These are phyloP conservation scores for Suhomyces xylopsoci DNA, from an alignment of 805 yeast genomes.

Conservation along the genomic window DNA sequence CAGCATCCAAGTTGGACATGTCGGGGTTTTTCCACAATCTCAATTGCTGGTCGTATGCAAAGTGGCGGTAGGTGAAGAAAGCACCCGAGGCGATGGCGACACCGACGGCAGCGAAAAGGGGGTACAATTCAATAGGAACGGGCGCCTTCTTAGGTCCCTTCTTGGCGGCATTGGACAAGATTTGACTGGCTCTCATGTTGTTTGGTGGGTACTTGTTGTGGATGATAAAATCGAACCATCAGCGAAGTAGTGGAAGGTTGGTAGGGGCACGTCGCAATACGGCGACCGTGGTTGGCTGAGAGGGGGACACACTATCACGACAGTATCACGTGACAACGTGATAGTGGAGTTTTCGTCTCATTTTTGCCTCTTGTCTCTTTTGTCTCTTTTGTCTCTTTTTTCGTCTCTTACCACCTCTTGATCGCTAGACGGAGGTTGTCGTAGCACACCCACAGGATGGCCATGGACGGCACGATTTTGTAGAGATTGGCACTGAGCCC, in stretches of 20 bases:
- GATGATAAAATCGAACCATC: constrained; percentile 1
- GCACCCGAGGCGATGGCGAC: constrained; percentile 38
- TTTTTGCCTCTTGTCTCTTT: too few species aligned
- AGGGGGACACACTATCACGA: neutral
- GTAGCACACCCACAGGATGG: constrained; percentile 87
- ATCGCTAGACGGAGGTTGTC: constrained; percentile 60
- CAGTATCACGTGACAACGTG: too few species aligned
- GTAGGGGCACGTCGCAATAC: neutral
- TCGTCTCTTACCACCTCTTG: constrained; percentile 26
- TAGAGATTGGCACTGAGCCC: constrained; percentile 78
- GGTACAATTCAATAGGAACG: constrained; percentile 45
- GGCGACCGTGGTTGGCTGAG: constrained; percentile 10
- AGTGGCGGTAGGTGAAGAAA: constrained; percentile 47
- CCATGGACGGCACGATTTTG: constrained; percentile 94
- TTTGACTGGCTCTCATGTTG: constrained; percentile 39
- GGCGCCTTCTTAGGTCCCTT: constrained; percentile 14
- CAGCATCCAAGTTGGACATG: constrained; percentile 41
- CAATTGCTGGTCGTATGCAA: constrained; percentile 43
- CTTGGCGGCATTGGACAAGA: constrained; percentile 41
- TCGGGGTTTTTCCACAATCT: constrained; percentile 47
- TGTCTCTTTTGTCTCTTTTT: too few species aligned
- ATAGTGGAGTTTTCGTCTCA: too few species aligned
- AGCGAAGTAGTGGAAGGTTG: neutral
- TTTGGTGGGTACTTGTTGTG: neutral
- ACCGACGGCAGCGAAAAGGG: constrained; percentile 44